Base-by-base conservation (phyloP, 169 alveolate species). In the Amoebophrya sp. region DNA sequence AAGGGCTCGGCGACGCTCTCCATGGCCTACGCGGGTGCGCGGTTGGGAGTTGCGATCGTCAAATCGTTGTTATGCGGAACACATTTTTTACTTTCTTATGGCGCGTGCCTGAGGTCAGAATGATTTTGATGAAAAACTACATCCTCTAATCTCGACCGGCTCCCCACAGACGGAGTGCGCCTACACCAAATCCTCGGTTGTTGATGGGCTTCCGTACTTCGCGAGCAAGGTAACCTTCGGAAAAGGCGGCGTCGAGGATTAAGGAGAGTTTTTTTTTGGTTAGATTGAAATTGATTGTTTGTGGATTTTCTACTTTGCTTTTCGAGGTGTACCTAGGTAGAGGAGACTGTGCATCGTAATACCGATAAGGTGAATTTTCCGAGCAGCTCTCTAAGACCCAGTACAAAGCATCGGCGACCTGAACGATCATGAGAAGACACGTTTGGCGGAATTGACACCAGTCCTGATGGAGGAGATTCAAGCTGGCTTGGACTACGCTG, bases 11-110 rank as follows among this genome's bases (percentile, higher is more conserved):
- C 94, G 65, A 93, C 94, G 39, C 90, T 93, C 33, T 91, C 94
- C 65, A 93, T 93, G 94, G 94, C 94, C 89, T 93, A 93, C 12
- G 94, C 94, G 41, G 94, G 92, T 18, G 93, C 94, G 3, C 93
- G 93, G 83, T 41, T 93, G 41, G 94, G 91, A n/a, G 83, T 41
- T 47, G 93, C 93, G 24, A 90, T 93, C 53, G n/a, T n/a, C n/a
- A n/a, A n/a, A n/a, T n/a, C n/a, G n/a, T n/a, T n/a, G n/a, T n/a
- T n/a, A n/a, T n/a, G n/a, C n/a, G n/a, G n/a, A n/a, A n/a, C n/a
- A n/a, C n/a, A n/a, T n/a, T n/a, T n/a, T n/a, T n/a, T n/a, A n/a
- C n/a, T n/a, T n/a, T n/a, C n/a, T n/a, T n/a, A n/a, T n/a, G n/a
- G n/a, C n/a, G n/a, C n/a, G n/a, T n/a, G n/a, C n/a, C n/a, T n/a